Conservation (phyloP, 176 grass and related monocot species). For the Eleusine coracana region DNA sequence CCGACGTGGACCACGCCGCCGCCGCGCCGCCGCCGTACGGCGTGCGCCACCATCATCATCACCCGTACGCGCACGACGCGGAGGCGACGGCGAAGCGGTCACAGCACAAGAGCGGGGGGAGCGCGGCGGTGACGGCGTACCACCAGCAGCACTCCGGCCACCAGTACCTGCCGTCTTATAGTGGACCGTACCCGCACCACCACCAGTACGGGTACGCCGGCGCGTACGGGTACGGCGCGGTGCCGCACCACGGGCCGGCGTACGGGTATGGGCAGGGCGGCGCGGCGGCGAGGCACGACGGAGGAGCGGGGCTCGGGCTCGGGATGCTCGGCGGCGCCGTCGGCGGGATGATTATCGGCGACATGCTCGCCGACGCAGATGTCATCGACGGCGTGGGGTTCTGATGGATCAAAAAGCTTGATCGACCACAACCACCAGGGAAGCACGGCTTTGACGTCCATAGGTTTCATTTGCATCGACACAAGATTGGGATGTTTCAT, state of each 20-base stretch:
- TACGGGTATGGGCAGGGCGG: conserved; percentile 23
- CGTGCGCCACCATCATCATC: neutral
- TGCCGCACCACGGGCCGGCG: neutral
- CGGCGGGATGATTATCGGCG: conserved; percentile 45
- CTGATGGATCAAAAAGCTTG: neutral
- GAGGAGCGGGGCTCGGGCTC: conserved; percentile 31
- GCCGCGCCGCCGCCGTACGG: neutral
- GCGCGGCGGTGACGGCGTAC: conserved; percentile 4
- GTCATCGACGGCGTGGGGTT: neutral
- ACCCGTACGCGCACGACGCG: neutral
- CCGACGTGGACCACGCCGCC: neutral
- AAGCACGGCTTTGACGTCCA: too few species aligned
- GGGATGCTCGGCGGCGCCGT: conserved; percentile 43
- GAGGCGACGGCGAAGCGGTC: neutral
- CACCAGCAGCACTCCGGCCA: neutral
- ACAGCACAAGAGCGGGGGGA: neutral
- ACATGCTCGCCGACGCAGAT: conserved; percentile 29
- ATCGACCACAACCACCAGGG: neutral
- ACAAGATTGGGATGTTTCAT: too few species aligned
- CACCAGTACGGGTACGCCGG: neutral
- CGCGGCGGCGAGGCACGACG: conserved; percentile 14
- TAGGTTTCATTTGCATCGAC: too few species aligned
- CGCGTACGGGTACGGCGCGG: neutral
- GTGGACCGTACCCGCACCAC: neutral
- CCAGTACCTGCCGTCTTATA: neutral